Conservation (phyloP, 164 flowering plant species). For the Berberis vulgaris region DNA sequence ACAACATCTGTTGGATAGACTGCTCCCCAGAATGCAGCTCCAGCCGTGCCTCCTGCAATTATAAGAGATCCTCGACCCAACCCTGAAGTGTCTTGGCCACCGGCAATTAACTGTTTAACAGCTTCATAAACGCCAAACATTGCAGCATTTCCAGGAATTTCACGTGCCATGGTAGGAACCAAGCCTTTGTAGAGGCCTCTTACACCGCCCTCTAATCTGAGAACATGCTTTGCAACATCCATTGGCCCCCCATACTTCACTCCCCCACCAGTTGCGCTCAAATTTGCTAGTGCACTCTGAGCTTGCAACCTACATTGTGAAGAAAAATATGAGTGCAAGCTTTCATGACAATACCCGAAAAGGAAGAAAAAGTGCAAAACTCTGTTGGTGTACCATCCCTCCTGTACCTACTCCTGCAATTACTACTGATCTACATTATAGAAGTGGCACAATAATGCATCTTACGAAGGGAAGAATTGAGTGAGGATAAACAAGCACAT, state of each 20-base stretch:
- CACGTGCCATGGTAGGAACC: slow-evolving; percentile 83
- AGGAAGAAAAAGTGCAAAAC: not conserved
- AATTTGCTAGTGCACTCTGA: slow-evolving; percentile 62
- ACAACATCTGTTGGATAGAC: slow-evolving; percentile 91
- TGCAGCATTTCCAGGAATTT: slow-evolving; percentile 91
- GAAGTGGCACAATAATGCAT: no score
- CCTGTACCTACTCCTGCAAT: not conserved
- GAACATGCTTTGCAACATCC: slow-evolving; percentile 86
- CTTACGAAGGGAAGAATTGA: not conserved
- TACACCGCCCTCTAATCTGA: slow-evolving; percentile 65
- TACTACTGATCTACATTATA: not conserved
- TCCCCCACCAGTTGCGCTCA: slow-evolving; percentile 35
- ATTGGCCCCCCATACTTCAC: slow-evolving; percentile 86
- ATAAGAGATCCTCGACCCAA: slow-evolving; percentile 75
- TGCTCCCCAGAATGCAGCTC: slow-evolving; percentile 67
- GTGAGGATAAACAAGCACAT: not conserved
- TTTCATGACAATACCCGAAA: not conserved
- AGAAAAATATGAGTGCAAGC: no score
- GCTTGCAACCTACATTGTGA: slow-evolving; percentile 69
- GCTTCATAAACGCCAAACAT: slow-evolving; percentile 89
- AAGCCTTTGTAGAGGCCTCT: slow-evolving; percentile 84
- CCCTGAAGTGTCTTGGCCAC: slow-evolving; percentile 77
- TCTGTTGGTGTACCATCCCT: not conserved
- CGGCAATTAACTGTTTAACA: slow-evolving; percentile 62
- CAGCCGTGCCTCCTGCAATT: slow-evolving; percentile 85